Base-by-base conservation (phyloP, 1,284 basidiomycete species). In the Ceraceosorus bombacis region DNA sequence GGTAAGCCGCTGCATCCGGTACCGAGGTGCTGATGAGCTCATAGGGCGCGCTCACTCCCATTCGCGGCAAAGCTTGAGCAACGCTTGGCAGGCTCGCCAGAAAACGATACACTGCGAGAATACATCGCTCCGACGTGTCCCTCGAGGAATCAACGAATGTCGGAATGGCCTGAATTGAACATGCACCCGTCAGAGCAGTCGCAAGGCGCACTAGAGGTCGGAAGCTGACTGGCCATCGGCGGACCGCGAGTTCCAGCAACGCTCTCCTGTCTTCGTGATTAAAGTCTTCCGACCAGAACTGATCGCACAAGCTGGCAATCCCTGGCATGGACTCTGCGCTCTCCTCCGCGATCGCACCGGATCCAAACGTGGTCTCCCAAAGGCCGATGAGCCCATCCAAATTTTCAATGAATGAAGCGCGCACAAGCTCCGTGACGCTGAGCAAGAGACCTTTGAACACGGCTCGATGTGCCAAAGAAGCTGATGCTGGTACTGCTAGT, bases 181-280 rank as follows among this genome's bases (percentile, higher is more conserved):
- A 57, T 5, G 38, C 80, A 2, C 84, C 87, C 2, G 86, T 85
- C 81, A 91, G 84, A 0, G 89, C 82, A 8, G 86, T 84, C 1
- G 89, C 81, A 13, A 93, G 81, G n/a, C 84, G 83, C 43, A 89
- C 73, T 27, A 92, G 81, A 0, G 86, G 85, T 49, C 82, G 81
- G 66, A 86, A 82, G 61, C 88, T 85, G 41, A 90, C 83, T 2
- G 90, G 90, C 76, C 90, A 91, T 6, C 90, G 83, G 9, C 86
- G 83, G 5, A 86, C 82, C 6, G 88, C 85, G 36, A 88, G 85
- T 62, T 90, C 88, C 55, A 93, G 82, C 51, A 90, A 83, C 41
- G 86, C 87, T 39, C 86, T 63, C 41, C 73, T 62, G 12, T 69
- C 63, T 6, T 83, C 84, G 58, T 82, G 79, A 37, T 82, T 79